phyloP scores from a whole-genome alignment of 805 yeast genomes.

The Candida tammaniensis region DNA sequence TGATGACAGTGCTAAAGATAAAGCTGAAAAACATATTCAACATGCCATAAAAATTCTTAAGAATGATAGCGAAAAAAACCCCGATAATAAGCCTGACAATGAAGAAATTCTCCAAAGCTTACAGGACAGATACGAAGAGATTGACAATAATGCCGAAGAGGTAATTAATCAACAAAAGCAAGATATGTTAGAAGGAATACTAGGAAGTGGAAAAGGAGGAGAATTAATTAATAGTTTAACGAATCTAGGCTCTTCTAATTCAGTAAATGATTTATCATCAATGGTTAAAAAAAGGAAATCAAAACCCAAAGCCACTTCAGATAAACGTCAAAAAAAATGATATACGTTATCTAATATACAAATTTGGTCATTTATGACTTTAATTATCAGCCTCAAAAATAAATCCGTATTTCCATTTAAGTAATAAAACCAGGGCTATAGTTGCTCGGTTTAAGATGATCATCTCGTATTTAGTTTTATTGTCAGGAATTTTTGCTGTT shows the following conservation, averaged over 20 bases:
- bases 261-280: conserved; percentile 59
- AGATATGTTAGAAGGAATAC: conserved; percentile 53
- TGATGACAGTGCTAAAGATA: conserved; percentile 41
- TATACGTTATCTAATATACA: background rate
- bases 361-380: too few species aligned
- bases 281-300: conserved; percentile 57
- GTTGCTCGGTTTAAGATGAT: too few species aligned
- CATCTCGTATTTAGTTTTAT: too few species aligned
- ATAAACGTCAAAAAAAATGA: conserved; percentile 11
- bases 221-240: conserved; percentile 10
- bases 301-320: conserved; percentile 8
- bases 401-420: too few species aligned
- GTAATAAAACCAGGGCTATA: too few species aligned
- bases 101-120: conserved; percentile 54
- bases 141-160: conserved; percentile 49
- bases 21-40: conserved; percentile 54
- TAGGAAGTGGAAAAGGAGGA: conserved; percentile 38
- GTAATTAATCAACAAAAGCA: conserved; percentile 49
- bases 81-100: conserved; percentile 36
- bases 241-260: conserved; percentile 13
- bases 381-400: too few species aligned
- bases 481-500: too few species aligned
- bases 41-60: conserved; percentile 48
- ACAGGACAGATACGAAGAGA: conserved; percentile 52
- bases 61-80: conserved; percentile 37